Conservation (phyloP, 2,329 filamentous ascomycete genomes). For the Colletotrichum sp. region DNA sequence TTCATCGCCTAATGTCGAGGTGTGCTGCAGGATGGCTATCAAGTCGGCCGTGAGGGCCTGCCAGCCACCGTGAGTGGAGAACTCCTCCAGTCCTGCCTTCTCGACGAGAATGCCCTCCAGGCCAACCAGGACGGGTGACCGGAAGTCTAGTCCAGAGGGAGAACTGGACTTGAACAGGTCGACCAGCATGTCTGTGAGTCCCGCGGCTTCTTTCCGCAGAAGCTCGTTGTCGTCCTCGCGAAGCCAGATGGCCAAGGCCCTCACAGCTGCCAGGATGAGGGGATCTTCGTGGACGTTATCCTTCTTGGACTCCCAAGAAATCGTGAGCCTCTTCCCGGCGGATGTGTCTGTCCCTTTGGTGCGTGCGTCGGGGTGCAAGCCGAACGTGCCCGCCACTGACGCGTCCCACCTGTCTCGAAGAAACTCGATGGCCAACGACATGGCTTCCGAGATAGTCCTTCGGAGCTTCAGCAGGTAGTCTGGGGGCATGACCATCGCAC, state of each 20-base stretch:
- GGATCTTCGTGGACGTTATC: conserved; percentile 57
- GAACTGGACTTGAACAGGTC: conserved; percentile 59
- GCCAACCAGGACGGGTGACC: conserved; percentile 61
- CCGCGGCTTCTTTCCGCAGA: conserved; percentile 60
- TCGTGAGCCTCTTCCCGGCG: conserved; percentile 49
- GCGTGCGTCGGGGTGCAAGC: conserved; percentile 64
- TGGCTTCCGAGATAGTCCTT: conserved; percentile 65
- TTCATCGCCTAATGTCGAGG: conserved; percentile 27
- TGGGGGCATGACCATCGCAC: conserved; percentile 53
- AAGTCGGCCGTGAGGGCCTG: conserved; percentile 56
- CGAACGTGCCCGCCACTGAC: conserved; percentile 64
- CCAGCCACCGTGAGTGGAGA: conserved; percentile 62
- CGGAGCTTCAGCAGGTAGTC: conserved; percentile 67
- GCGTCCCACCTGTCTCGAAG: conserved; percentile 75
- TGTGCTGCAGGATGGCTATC: conserved; percentile 42
- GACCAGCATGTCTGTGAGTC: conserved; percentile 67
- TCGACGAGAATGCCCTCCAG: conserved; percentile 60
- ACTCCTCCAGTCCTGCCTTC: conserved; percentile 49
- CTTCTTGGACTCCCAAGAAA: conserved; percentile 64
- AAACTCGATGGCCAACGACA: conserved; percentile 68
- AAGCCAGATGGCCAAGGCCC: conserved; percentile 69
- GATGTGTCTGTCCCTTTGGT: conserved; percentile 45
- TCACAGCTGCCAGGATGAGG: conserved; percentile 62
- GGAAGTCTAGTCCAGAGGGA: conserved; percentile 52
- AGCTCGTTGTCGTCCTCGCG: conserved; percentile 69